Percentiles rank a stretch among this genome's conserved stretches.
These are phyloP conservation scores for Phytopythium aichiense DNA, from an alignment of 352 stramenopile genomes.

Conservation along the genomic window DNA sequence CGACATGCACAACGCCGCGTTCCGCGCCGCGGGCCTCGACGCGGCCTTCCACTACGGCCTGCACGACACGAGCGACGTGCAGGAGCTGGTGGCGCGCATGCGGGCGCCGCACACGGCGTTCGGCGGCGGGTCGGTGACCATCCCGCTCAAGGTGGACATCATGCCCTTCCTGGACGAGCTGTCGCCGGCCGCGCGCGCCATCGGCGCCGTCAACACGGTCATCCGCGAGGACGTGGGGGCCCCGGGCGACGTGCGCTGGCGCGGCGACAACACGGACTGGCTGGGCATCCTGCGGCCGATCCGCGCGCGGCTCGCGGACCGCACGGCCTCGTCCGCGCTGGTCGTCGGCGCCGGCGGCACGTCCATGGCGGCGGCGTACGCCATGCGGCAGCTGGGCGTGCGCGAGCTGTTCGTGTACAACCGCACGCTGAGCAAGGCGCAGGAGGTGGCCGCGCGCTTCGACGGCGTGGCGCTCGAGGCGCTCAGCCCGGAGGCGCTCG, in stretches of 20 bases:
- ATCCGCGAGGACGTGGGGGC: constrained; percentile 73
- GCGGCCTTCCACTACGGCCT: constrained; percentile 88
- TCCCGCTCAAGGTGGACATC: constrained; percentile 96
- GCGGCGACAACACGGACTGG: constrained; percentile 99
- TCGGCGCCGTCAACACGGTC: constrained; percentile 99
- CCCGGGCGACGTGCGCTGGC: constrained; percentile 41
- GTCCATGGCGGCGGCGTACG: constrained; percentile 94
- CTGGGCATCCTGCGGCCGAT: constrained; percentile 95
- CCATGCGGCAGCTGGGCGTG: constrained; percentile 83
- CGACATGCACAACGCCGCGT: constrained; percentile 96
- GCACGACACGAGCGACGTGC: constrained; percentile 55
- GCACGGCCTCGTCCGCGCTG: constrained; percentile 35
- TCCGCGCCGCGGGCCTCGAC: constrained; percentile 79
- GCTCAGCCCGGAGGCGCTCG: constrained; percentile 42
- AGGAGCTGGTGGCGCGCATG: constrained; percentile 46
- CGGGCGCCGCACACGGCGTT: constrained; percentile 51
- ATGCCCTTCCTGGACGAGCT: constrained; percentile 93
- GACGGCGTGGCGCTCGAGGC: constrained; percentile 62
- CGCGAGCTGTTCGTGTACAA: constrained; percentile 93
- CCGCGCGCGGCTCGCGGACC: constrained; percentile 38
- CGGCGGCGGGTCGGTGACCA: constrained; percentile 96
- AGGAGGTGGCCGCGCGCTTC: constrained; percentile 88
- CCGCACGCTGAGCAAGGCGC: constrained; percentile 91
- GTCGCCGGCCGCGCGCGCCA: constrained; percentile 89
- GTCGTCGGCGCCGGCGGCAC: constrained; percentile 93